phyloP scores from a whole-genome alignment of 1,139 yeast genomes.

The Suhomyces taliae region DNA sequence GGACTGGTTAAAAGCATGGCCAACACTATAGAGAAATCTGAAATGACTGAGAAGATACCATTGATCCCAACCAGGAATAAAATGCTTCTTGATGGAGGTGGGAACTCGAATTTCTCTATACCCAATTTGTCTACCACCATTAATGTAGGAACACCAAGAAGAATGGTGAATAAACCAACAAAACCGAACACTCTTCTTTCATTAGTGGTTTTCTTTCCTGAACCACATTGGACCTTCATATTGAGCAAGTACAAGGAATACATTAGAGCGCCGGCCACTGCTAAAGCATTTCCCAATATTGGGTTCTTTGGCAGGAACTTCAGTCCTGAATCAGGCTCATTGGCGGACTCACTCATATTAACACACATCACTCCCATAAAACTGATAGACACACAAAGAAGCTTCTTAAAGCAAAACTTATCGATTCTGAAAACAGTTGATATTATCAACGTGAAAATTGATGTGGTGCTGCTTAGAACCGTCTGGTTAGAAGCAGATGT shows the following conservation, averaged over 20 bases:
- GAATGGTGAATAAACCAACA: conserved; percentile 44
- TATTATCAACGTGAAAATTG: conserved; percentile 50
- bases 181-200: conserved; percentile 50
- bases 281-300: conserved; percentile 45
- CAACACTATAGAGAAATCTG: conserved; percentile 50
- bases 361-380: conserved; percentile 50
- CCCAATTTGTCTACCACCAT: conserved; percentile 31
- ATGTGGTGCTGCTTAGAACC: conserved; percentile 51
- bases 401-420: conserved; percentile 40
- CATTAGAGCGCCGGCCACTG: conserved; percentile 47
- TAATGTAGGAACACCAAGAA: conserved; percentile 41
- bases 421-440: conserved; percentile 45
- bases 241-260: conserved; percentile 48
- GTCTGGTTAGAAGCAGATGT: conserved; percentile 58
- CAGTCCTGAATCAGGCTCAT: conserved; percentile 19
- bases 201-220: conserved; percentile 43
- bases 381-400: conserved; percentile 45
- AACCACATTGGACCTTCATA: conserved; percentile 47
- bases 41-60: conserved; percentile 47
- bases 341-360: conserved; percentile 35
- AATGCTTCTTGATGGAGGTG: conserved; percentile 38
- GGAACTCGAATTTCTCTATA: conserved; percentile 43
- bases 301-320: conserved; percentile 41
- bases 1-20: conserved; percentile 58
- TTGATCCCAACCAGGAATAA: conserved; percentile 37